Percentiles rank a stretch among this genome's conserved stretches.
phyloP scores from a whole-genome alignment of 306 rosid genomes.

The Luffa aegyptiaca region DNA sequence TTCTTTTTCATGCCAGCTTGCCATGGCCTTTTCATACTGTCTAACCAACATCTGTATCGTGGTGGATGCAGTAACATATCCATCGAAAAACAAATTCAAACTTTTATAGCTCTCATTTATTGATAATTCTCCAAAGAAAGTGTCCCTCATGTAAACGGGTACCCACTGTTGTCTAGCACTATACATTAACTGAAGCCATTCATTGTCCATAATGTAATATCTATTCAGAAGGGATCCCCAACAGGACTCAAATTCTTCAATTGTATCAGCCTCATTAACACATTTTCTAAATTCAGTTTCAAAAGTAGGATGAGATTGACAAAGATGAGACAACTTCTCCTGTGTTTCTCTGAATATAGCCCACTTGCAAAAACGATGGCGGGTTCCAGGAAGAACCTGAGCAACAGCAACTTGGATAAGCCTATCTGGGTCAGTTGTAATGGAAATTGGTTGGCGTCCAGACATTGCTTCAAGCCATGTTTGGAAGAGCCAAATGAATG shows the following conservation, averaged over 20 bases:
- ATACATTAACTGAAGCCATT: slow-evolving; percentile 84
- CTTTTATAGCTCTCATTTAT: slow-evolving; percentile 33
- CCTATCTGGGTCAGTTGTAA: slow-evolving; percentile 65
- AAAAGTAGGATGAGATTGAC: slow-evolving; percentile 51
- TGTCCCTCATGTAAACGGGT: slow-evolving; percentile 59
- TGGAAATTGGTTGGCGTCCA: slow-evolving; percentile 53
- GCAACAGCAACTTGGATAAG: slow-evolving; percentile 53
- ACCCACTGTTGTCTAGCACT: slow-evolving; percentile 65
- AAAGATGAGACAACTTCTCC: slow-evolving; percentile 50
- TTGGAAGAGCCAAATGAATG: slow-evolving; percentile 61
- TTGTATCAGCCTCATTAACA: slow-evolving; percentile 44
- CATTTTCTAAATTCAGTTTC: slow-evolving; percentile 55
- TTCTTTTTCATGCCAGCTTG: slow-evolving; percentile 69
- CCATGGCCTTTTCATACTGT: slow-evolving; percentile 72
- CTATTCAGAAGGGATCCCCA: slow-evolving; percentile 65
- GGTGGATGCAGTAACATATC: slow-evolving; percentile 60
- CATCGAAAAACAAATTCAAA: slow-evolving; percentile 61
- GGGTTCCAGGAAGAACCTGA: slow-evolving; percentile 57
- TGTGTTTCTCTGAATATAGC: slow-evolving; percentile 51
- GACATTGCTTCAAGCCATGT: slow-evolving; percentile 81
- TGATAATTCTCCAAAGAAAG: slow-evolving; percentile 64
- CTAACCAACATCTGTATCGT: slow-evolving; percentile 58
- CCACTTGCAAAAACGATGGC: slow-evolving; percentile 61
- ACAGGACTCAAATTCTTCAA: slow-evolving; percentile 59
- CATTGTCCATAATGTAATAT: slow-evolving; percentile 58